Conservation (phyloP, 345 rosid species). For the Barbarea vulgaris region DNA sequence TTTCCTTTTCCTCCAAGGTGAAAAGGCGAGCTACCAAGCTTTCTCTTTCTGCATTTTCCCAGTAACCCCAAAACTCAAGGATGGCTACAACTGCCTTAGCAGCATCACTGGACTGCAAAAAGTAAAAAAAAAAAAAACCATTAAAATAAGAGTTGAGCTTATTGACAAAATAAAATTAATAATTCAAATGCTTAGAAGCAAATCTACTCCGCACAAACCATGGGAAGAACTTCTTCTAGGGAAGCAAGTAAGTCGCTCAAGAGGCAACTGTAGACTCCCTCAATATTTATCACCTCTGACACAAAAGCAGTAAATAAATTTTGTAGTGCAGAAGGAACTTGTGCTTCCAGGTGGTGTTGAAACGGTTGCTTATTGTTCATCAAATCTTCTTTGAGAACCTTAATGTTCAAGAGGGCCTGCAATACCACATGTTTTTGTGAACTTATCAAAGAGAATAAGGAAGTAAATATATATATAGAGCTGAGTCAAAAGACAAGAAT, state of each 20-base stretch:
- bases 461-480: no score
- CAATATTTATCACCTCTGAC: neutral
- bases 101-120: neutral
- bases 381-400: constrained; percentile 19
- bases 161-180: neutral
- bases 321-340: neutral
- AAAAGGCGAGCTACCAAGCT: constrained; percentile 17
- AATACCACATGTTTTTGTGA: neutral
- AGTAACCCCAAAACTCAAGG: constrained; percentile 15
- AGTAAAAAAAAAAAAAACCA: neutral
- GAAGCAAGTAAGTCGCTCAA: constrained; percentile 11
- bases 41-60: neutral
- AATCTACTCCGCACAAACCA: constrained; percentile 18
- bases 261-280: constrained; percentile 19
- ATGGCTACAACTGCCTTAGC: neutral
- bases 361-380: neutral
- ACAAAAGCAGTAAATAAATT: no score
- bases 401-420: constrained; percentile 30
- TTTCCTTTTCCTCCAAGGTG: neutral
- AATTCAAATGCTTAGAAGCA: neutral
- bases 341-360: neutral
- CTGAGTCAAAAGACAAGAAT: no score
- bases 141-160: neutral
- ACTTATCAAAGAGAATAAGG: neutral
- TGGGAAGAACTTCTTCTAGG: neutral